phyloP scores from a whole-genome alignment of 2,329 filamentous ascomycete species.

The Byssoonygena ceratinophila region DNA sequence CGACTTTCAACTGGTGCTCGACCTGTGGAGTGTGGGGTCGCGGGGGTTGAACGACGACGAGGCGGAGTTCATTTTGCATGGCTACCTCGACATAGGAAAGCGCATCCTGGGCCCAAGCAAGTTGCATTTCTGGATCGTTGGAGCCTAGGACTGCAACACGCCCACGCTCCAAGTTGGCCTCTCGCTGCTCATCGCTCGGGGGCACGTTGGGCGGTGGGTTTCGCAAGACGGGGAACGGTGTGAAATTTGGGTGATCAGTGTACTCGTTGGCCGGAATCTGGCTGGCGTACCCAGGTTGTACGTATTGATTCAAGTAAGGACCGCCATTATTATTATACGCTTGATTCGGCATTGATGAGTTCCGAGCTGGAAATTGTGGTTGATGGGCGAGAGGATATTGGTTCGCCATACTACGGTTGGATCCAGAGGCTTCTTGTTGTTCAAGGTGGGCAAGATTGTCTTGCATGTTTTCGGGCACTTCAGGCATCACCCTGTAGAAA shows the following conservation, averaged over 20 bases:
- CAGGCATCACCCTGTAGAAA: constrained; percentile 67
- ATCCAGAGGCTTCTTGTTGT: constrained; percentile 57
- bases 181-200: constrained; percentile 86
- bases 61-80: constrained; percentile 62
- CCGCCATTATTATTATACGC: constrained; percentile 12
- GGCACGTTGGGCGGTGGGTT: constrained; percentile 76
- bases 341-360: constrained; percentile 26
- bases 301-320: constrained; percentile 24
- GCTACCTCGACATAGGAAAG: constrained; percentile 79
- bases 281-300: constrained; percentile 36
- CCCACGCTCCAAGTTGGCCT: constrained; percentile 75
- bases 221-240: constrained; percentile 77
- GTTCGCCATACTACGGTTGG: constrained; percentile 40
- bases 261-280: constrained; percentile 21
- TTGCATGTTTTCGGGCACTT: constrained; percentile 95
- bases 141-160: constrained; percentile 76
- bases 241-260: constrained; percentile 63
- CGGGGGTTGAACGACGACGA: constrained; percentile 47
- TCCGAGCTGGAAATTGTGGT: constrained; percentile 28
- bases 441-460: constrained; percentile 86
- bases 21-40: constrained; percentile 71
- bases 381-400: constrained; percentile 27
- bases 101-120: constrained; percentile 91
- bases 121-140: constrained; percentile 90
- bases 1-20: constrained; percentile 76